Evolutionary conservation across 129 eudicot species (phyloP).

Genomic region (Tanacetum coccineum): DNA sequence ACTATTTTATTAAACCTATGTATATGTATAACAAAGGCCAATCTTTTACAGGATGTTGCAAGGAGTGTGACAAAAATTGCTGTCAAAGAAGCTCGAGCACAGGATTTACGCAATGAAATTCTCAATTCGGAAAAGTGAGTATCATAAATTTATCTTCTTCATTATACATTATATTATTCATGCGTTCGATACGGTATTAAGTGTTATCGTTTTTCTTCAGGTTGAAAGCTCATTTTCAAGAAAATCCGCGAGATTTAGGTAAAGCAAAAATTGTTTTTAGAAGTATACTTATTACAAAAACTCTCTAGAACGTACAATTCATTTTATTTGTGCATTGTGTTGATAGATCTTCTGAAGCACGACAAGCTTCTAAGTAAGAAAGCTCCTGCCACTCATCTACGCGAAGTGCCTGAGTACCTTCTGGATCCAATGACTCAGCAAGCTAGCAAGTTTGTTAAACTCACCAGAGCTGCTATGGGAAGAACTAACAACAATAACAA

Average conservation of each 20-base stretch:
- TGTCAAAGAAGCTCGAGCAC: slow-evolving; percentile 90
- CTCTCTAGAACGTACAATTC: background rate
- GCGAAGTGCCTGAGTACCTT: slow-evolving; percentile 81
- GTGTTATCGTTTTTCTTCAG: slow-evolving; percentile 29
- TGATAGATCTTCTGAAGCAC: slow-evolving; percentile 85
- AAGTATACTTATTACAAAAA: background rate
- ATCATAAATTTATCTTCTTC: background rate
- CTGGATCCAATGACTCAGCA: slow-evolving; percentile 85
- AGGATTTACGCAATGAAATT: slow-evolving; percentile 94
- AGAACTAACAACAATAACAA: slow-evolving; percentile 37
- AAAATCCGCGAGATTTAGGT: slow-evolving; percentile 96
- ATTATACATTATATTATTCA: background rate
- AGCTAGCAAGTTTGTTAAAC: slow-evolving; percentile 84
- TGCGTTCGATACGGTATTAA: background rate
- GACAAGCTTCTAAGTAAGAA: slow-evolving; percentile 92
- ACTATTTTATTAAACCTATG: background rate
- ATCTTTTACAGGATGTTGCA: slow-evolving; percentile 76
- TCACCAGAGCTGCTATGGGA: slow-evolving; percentile 83
- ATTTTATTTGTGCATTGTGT: background rate
- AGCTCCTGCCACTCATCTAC: slow-evolving; percentile 75
- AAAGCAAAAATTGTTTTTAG: slow-evolving; percentile 10
- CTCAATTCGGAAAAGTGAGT: slow-evolving; percentile 93
- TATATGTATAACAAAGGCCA: background rate
- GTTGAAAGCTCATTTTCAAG: slow-evolving; percentile 93
- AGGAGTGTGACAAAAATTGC: slow-evolving; percentile 90